Evolutionary conservation across 768 basidiomycete species (phyloP).

Genomic region (Sutorius australiensis): DNA sequence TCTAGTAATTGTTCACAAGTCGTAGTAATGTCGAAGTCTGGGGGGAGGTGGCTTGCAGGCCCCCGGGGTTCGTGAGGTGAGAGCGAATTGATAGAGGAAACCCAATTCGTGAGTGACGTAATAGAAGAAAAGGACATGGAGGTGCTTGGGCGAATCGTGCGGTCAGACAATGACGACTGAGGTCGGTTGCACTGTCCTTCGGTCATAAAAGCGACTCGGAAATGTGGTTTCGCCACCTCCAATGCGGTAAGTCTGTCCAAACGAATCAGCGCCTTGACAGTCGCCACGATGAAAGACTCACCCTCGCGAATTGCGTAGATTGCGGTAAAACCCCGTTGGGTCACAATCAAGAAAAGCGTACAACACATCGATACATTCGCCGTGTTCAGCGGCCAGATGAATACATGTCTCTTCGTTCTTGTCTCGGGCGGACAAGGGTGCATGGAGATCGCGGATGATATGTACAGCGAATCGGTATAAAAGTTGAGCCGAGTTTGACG

Average conservation of each 20-base stretch:
- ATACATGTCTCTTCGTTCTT: constrained; percentile 71
- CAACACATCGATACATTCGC: constrained; percentile 59
- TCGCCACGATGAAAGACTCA: constrained; percentile 32
- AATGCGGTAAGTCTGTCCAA: constrained; percentile 48
- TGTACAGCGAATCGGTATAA: constrained; percentile 62
- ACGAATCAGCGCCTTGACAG: not conserved
- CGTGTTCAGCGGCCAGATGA: constrained; percentile 75
- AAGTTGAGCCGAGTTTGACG: constrained; percentile 34
- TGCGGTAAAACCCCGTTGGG: constrained; percentile 47
- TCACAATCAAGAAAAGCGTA: constrained; percentile 66
- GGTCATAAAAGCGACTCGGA: constrained; percentile 57
- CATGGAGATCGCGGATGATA: constrained; percentile 64
- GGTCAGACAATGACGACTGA: constrained; percentile 51
- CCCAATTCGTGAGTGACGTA: constrained; percentile 40
- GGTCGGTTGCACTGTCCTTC: constrained; percentile 46
- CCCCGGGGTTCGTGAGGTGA: constrained; percentile 26
- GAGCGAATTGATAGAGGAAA: constrained; percentile 13
- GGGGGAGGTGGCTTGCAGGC: constrained; percentile 34
- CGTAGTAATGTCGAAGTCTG: constrained; percentile 44
- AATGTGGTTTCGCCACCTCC: constrained; percentile 66
- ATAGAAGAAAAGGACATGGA: constrained; percentile 45
- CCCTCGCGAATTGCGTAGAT: constrained; percentile 70
- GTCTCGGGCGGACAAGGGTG: constrained; percentile 65
- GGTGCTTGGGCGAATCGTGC: constrained; percentile 48
- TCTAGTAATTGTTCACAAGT: constrained; percentile 48